A percentile compares a stretch with the other conserved stretches of the same genome.
Evolutionary conservation across 2,329 filamentous ascomycete species (phyloP).

Genomic region (Leptographium wingfieldii): DNA sequence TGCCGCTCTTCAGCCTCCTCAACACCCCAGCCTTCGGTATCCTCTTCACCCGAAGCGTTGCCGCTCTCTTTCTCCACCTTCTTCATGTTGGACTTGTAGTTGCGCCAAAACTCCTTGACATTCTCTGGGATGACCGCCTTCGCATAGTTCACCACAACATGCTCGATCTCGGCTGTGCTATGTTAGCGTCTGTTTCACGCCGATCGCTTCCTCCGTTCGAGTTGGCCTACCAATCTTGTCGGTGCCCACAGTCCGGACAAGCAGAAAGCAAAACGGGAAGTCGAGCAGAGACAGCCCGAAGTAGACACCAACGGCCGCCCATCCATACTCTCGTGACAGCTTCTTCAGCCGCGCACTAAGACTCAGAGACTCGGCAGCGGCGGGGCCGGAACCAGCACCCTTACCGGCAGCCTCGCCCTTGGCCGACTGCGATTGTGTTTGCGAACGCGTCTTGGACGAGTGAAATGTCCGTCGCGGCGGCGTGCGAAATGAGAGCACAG

Average conservation of each 20-base stretch:
- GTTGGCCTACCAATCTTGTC: conserved; percentile 60
- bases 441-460: conserved; percentile 15
- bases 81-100: conserved; percentile 35
- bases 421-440: conserved; percentile 8
- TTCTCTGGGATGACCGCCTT: conserved; percentile 47
- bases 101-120: conserved; percentile 39
- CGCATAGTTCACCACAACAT: conserved; percentile 49
- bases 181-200: not conserved
- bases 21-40: conserved; percentile 47
- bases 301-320: conserved; percentile 88
- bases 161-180: conserved; percentile 44
- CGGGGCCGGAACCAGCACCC: not conserved
- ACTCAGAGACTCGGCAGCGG: conserved; percentile 26
- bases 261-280: conserved; percentile 88
- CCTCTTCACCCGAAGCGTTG: conserved; percentile 31
- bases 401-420: not conserved
- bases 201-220: not conserved
- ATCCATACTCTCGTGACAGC: conserved; percentile 85
- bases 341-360: conserved; percentile 65
- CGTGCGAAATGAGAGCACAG: not conserved
- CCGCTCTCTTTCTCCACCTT: conserved; percentile 31
- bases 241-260: conserved; percentile 70
- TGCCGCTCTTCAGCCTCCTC: conserved; percentile 49
- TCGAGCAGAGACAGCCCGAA: conserved; percentile 70
- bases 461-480: conserved; percentile 17